Conservation (phyloP, 192 early-diverging fungal genomes). For the Borealophlyctis nickersoniae region DNA sequence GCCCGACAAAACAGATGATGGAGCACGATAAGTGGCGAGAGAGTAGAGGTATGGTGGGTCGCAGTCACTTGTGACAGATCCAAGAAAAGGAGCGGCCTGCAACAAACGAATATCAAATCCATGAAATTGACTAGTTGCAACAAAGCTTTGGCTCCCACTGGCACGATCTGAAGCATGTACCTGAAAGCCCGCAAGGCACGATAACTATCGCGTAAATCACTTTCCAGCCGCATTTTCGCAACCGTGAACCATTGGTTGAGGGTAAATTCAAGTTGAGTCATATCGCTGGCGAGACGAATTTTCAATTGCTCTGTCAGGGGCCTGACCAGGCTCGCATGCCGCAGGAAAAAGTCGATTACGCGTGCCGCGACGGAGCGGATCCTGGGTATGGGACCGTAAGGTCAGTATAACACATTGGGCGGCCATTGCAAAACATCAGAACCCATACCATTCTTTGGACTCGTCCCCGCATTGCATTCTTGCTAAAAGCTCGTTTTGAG, state of each 20-base stretch:
- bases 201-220: slow-evolving; percentile 53
- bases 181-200: slow-evolving; percentile 57
- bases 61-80: slow-evolving; percentile 51
- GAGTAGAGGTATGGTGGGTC: slow-evolving; percentile 47
- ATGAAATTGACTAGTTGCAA: no score
- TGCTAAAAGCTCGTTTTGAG: slow-evolving; percentile 52
- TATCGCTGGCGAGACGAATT: slow-evolving; percentile 63
- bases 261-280: slow-evolving; percentile 71
- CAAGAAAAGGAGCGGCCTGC: slow-evolving; percentile 62
- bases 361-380: slow-evolving; percentile 38
- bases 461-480: slow-evolving; percentile 61
- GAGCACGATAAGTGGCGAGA: slow-evolving; percentile 49
- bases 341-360: slow-evolving; percentile 59
- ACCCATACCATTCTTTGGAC: slow-evolving; percentile 52
- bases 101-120: not conserved
- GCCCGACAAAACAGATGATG: slow-evolving; percentile 65
- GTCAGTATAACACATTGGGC: slow-evolving; percentile 30
- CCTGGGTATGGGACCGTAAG: slow-evolving; percentile 27
- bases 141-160: not conserved
- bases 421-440: not conserved
- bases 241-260: slow-evolving; percentile 60
- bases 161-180: slow-evolving; percentile 23
- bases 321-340: slow-evolving; percentile 62
- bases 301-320: slow-evolving; percentile 63
- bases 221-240: slow-evolving; percentile 54